Evolutionary conservation across 2,329 filamentous ascomycete genomes (phyloP), one percentile per base, ranked within the genome.

Genomic region (Aspergillus quadrilineatus): DNA sequence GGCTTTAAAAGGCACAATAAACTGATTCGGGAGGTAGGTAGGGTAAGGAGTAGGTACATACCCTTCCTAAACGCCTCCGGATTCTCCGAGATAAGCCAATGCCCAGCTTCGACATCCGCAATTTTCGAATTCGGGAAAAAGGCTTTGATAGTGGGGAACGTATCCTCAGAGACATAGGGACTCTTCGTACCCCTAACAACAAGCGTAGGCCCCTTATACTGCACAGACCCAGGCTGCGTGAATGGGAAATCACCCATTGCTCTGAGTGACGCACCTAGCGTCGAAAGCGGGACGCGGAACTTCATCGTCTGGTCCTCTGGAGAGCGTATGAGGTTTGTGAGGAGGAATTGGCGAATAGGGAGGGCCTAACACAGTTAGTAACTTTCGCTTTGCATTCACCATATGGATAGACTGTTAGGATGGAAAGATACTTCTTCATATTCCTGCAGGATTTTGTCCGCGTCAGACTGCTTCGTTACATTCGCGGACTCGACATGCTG

Each of bases 241-340:
- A 87, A 96, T 0, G 94, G 93, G 67, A 99, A 99, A 65, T 95
- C 90, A 1, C 89, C 91, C 77, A 97, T 84, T 61, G 89, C 80
- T 63, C 86, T 83, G 41, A 99, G 78, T 0, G 86, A 80, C 47
- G 81, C 79, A 4, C 81, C 86, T 0, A 99, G 78, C 3, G 84
- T 86, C 46, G 82, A 80, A 9, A 99, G 77, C 0, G 94, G 93
- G 3, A 97, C 85, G 29, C 90, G 84, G 75, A 94, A 97, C 65
- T 84, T 86, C 65, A 89, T 82, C 2, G 78, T 78, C 32, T 82
- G 79, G 50, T 80, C 76, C 3, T 80, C 75, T 15, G 73, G 68
- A 3, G 73, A 67, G 4, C 86, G 84, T 63, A 88, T 75, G 39
- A 97, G 79, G 70, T 97, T 99, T 9, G 89, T 90, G 0, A 99